Evolutionary conservation across 306 rosid species (phyloP), one percentile per base, ranked within the genome.

Genomic region (Comarum palustre): DNA sequence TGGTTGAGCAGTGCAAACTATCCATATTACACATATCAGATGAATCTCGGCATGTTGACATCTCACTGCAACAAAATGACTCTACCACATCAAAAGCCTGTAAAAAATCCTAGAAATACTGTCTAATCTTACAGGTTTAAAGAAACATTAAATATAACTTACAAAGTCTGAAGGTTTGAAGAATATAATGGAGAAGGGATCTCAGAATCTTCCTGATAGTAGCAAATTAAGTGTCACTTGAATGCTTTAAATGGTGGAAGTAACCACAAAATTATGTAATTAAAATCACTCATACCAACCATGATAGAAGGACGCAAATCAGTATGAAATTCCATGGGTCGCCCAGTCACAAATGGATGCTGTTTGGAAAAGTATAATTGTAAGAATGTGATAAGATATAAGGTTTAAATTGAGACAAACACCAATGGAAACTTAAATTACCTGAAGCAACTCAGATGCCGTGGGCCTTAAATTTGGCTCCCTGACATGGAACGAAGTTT

Each of bases 401-500:
- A 70, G 48, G 80, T 36, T 31, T 73, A 74, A 57, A 68, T 32
- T 66, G 73, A 38, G 46, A 45, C 10, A 14, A 71, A 77, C 52
- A 60, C 11, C 36, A 52, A 48, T 73, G 12, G 27, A 72, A 38
- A 24, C 66, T 46, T 84, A 69, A 78, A 77, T 80, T 75, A 95
- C 99, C 99, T 92, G 94, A 67, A 95, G 88, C 69, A 95, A 85
- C 79, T 90, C 97, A 60, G 96, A 82, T 82, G 99, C 96, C 60
- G 88, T 76, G 20, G 82, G 82, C 86, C 99, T 87, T 83, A 85
- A 77, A 82, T 75, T 69, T 32, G 99, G 99, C 80, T 91, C 97
- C 97, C 99, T 95, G 79, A 78, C 86, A 79, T 85, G 69, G 55
- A 72, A 84, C 72, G 13, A 67, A 69, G 34, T 25, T 48, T 34